Percentiles rank a stretch among this genome's conserved stretches.
Conservation (phyloP, 768 basidiomycete species). For the Mycena vulgaris region DNA sequence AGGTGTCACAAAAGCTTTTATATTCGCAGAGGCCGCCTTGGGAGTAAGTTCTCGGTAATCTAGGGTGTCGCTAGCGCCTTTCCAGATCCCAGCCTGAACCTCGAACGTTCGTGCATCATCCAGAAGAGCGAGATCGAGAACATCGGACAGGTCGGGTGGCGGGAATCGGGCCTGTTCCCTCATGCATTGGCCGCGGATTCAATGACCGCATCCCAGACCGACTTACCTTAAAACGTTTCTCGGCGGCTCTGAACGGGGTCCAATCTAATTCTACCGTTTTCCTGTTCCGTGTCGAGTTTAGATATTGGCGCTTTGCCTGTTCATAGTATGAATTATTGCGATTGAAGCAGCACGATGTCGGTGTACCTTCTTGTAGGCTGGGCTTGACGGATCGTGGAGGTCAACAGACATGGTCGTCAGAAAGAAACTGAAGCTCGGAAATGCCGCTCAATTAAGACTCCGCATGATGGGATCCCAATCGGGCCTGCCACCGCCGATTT, state of each 20-base stretch:
- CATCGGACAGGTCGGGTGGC: constrained; percentile 78
- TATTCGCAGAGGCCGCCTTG: constrained; percentile 33
- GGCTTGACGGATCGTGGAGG: constrained; percentile 62
- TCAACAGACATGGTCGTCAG: constrained; percentile 23
- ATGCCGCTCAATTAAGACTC: no score
- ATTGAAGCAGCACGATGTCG: neutral
- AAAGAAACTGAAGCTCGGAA: no score
- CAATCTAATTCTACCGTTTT: constrained; percentile 65
- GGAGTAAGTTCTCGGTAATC: constrained; percentile 51
- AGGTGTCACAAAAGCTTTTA: constrained; percentile 64
- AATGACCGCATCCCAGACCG: no score
- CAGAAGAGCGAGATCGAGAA: constrained; percentile 76
- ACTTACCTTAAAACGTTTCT: constrained; percentile 79
- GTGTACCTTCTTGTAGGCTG: constrained; percentile 67
- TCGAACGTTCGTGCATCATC: constrained; percentile 59
- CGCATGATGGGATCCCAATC: no score
- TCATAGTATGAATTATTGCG: neutral
- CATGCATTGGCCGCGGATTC: neutral
- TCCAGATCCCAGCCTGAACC: constrained; percentile 62
- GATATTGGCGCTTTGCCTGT: constrained; percentile 68
- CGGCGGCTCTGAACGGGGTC: constrained; percentile 83
- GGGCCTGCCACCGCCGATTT: no score
- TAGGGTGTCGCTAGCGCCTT: constrained; percentile 58
- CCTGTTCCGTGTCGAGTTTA: constrained; percentile 74
- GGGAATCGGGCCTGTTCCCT: constrained; percentile 69